Base-by-base conservation (phyloP, 2,329 filamentous ascomycete genomes). In the Ophiostoma ulmi region DNA sequence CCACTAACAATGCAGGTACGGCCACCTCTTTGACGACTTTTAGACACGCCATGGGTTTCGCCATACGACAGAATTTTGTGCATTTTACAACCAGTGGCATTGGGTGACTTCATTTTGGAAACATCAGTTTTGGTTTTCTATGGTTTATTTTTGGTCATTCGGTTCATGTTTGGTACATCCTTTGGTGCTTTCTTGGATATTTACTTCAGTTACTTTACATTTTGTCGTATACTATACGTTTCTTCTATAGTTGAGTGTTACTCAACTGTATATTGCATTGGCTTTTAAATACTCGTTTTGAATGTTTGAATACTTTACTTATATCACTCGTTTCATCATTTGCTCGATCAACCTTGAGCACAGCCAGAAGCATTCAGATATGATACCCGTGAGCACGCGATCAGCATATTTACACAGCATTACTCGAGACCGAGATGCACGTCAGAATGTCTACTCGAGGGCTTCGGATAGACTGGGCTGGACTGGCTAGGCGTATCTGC, bases 21-120 rank as follows among this genome's bases (percentile, higher is more conserved):
- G 58, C 26, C 26, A 63, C 26, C 58, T 35, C 22, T 63, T 63
- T 63, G 26, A 35, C 6, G 58, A 63, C 14, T 63, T 63, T 35
- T 63, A 35, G 26, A 17, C 26, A 58, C n/a, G 52, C n/a, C 52
- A 58, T 22, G 10, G 22, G 44, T 20, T n/a, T 48, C 44, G 22
- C 22, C 22, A 58, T 26, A 31, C 26, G 14, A 35, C 58, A 63
- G 58, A 63, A 22, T 31, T 17, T 13, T 63, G 22, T 63, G 58
- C 58, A 35, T 63, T 35, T 58, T 26, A 17, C 22, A 26, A 58
- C n/a, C 52, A 58, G 52, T 58, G 52, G 52, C 52, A 58, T 58
- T 26, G 13, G 52, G 52, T 58, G 17, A 58, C 22, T 11, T 58
- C 11, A 58, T 58, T 58, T 26, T 22, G 22, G 44, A 48, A 48